Evolutionary conservation across 257 asterid species (phyloP).

Genomic region (Ligustrum vulgare): DNA sequence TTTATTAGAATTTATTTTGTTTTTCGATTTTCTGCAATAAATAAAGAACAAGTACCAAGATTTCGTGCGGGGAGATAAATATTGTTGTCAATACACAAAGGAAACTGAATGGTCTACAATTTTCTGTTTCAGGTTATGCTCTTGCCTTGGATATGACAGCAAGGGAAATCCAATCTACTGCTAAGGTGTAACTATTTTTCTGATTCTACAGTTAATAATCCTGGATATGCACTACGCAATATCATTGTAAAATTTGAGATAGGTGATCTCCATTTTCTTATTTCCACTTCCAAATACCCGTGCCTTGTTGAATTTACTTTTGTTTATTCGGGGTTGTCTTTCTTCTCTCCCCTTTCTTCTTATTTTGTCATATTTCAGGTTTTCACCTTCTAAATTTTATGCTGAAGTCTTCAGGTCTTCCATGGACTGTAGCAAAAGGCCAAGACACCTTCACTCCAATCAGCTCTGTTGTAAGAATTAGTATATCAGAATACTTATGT

Average conservation of each 20-base stretch:
- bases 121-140: conserved; percentile 74
- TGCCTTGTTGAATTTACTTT: not conserved
- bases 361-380: not conserved
- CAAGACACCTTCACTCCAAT: conserved; percentile 99
- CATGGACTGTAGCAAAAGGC: conserved; percentile 98
- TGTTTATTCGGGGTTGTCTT: not conserved
- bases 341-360: not conserved
- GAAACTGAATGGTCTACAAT: not conserved
- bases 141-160: conserved; percentile 99
- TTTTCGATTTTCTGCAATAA: not conserved
- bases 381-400: conserved; percentile 24
- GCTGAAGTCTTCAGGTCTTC: conserved; percentile 94
- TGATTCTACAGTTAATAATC: conserved; percentile 15
- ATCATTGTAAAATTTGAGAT: conserved; percentile 8
- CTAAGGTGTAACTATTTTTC: conserved; percentile 62
- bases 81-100: not conserved
- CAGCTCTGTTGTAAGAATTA: conserved; percentile 82
- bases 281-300: not conserved
- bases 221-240: not conserved
- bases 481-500: conserved; percentile 10
- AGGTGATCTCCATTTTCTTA: not conserved
- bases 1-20: not conserved
- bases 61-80: not conserved
- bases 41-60: conserved; percentile 2
- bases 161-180: conserved; percentile 84